Conservation (phyloP, 768 basidiomycete genomes). For the Tricholoma sp. region DNA sequence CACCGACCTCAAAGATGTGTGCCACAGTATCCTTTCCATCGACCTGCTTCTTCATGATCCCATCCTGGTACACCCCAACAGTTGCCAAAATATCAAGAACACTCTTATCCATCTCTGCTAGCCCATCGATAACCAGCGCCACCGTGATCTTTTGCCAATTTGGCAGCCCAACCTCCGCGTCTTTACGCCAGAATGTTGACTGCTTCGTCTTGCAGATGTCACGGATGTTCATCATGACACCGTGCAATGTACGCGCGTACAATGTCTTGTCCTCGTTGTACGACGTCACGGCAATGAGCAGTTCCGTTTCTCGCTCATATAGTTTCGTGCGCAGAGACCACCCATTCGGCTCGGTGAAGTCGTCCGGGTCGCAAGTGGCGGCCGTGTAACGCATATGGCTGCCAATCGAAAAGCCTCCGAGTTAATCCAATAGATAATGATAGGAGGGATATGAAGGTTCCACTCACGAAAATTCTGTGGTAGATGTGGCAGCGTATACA, state of each 20-base stretch:
- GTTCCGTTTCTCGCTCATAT: slow-evolving; percentile 86
- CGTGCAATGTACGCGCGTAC: slow-evolving; percentile 86
- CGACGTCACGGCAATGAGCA: slow-evolving; percentile 90
- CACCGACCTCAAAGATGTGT: slow-evolving; percentile 86
- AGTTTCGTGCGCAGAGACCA: slow-evolving; percentile 83
- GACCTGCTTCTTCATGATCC: slow-evolving; percentile 90
- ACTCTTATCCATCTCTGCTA: slow-evolving; percentile 93
- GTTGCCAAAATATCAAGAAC: slow-evolving; percentile 86
- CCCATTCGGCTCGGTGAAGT: slow-evolving; percentile 73
- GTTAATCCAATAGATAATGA: neutral
- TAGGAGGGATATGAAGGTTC: neutral
- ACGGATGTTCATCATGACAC: slow-evolving; percentile 95
- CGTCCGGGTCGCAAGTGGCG: slow-evolving; percentile 87
- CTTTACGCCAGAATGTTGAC: slow-evolving; percentile 84
- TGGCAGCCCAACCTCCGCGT: slow-evolving; percentile 77
- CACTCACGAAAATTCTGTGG: slow-evolving; percentile 90
- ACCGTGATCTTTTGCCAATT: slow-evolving; percentile 92
- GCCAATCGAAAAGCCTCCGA: neutral
- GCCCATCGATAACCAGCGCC: slow-evolving; percentile 85
- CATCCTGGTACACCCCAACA: slow-evolving; percentile 89
- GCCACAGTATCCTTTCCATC: slow-evolving; percentile 87
- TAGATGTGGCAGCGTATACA: slow-evolving; percentile 59
- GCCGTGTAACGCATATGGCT: slow-evolving; percentile 94
- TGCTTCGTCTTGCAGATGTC: slow-evolving; percentile 96
- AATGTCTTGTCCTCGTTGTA: slow-evolving; percentile 92